phyloP scores from a whole-genome alignment of 257 asterid species.

The Mentha longifolia region DNA sequence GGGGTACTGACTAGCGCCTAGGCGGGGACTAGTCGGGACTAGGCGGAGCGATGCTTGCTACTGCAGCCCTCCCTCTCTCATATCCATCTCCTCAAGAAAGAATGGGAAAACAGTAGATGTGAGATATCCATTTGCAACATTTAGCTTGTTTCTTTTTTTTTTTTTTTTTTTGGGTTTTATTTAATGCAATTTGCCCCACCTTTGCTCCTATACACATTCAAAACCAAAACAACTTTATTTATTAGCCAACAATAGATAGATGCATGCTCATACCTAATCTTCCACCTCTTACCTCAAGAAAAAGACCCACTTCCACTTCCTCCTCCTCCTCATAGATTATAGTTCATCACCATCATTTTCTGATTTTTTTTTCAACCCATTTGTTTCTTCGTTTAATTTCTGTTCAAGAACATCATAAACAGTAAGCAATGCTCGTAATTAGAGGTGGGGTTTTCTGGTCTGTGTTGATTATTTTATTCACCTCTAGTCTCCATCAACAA shows the following conservation, averaged over 20 bases:
- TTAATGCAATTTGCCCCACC: conserved; percentile 48
- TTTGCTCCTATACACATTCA: conserved; percentile 33
- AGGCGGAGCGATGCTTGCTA: too few relatives aligned
- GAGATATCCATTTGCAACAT: conserved; percentile 13
- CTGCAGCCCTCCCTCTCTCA: too few relatives aligned
- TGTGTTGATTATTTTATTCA: conserved; percentile 44
- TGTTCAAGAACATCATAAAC: conserved; percentile 19
- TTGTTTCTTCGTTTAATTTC: conserved; percentile 1
- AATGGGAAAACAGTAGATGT: background rate
- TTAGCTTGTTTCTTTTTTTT: background rate
- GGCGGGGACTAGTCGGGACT: too few relatives aligned
- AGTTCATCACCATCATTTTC: background rate
- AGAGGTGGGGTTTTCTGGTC: conserved; percentile 49
- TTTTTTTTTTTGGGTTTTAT: conserved; percentile 13
- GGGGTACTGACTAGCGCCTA: too few relatives aligned
- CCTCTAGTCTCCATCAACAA: conserved; percentile 37
- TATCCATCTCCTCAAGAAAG: too few relatives aligned
- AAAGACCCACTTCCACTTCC: conserved; percentile 23
- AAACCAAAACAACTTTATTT: conserved; percentile 38
- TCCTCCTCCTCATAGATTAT: background rate
- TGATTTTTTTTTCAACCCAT: background rate
- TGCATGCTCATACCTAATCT: conserved; percentile 35
- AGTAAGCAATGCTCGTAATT: conserved; percentile 49
- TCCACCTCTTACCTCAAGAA: conserved; percentile 3
- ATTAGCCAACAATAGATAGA: conserved; percentile 20